phyloP scores from a whole-genome alignment of 2,329 filamentous ascomycete species.

The Lachnellula subtilissima region DNA sequence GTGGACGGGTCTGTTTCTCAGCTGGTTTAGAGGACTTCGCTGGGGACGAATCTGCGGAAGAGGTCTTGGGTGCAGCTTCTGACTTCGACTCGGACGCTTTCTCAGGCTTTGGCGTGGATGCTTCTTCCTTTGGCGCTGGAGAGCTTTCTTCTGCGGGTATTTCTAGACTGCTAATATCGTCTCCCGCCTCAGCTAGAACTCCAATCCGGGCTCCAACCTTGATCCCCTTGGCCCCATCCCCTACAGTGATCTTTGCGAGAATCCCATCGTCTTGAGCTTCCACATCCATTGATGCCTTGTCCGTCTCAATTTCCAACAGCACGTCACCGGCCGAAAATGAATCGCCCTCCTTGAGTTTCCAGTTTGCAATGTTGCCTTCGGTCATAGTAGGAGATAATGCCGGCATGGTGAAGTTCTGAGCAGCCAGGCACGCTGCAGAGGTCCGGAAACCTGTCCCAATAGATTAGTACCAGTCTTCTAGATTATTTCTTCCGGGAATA shows the following conservation, averaged over 20 bases:
- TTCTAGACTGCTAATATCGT: conserved; percentile 70
- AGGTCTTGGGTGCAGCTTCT: conserved; percentile 15
- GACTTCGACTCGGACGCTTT: conserved; percentile 16
- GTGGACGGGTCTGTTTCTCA: conserved; percentile 63
- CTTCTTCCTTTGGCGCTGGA: conserved; percentile 26
- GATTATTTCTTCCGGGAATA: conserved; percentile 7
- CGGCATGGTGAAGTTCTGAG: conserved; percentile 87
- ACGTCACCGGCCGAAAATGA: conserved; percentile 79
- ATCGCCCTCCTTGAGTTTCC: conserved; percentile 86
- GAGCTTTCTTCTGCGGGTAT: conserved; percentile 63
- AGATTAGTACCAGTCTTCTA: conserved; percentile 12
- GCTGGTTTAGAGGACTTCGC: conserved; percentile 43
- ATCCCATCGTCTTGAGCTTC: conserved; percentile 88
- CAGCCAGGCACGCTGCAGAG: conserved; percentile 59
- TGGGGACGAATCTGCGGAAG: conserved; percentile 26
- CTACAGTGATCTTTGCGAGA: conserved; percentile 74
- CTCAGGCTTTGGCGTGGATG: conserved; percentile 23
- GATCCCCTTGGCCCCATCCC: conserved; percentile 69
- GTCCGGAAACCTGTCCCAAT: conserved; percentile 55
- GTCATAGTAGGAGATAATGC: conserved; percentile 91
- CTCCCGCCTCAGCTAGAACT: conserved; percentile 74
- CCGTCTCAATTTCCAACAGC: conserved; percentile 86
- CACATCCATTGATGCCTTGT: conserved; percentile 93
- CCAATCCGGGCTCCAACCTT: conserved; percentile 78
- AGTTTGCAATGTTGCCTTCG: conserved; percentile 80